Percentiles rank a stretch among this genome's conserved stretches.
Conservation (phyloP, 768 basidiomycete genomes). For the Amanita brunnescens region DNA sequence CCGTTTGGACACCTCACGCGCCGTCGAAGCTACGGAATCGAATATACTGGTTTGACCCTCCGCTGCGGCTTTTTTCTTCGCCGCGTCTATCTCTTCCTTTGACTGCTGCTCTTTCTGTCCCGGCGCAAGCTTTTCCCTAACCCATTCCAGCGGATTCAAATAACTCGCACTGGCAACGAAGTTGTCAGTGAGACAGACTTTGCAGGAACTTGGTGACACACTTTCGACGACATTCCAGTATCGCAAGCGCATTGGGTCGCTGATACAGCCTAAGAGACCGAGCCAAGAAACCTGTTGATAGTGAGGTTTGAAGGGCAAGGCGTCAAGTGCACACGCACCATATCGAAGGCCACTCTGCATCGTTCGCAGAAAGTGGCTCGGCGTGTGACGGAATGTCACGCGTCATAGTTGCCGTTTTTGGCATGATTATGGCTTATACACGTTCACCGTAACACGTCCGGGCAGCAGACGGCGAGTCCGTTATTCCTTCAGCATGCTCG, state of each 20-base stretch:
- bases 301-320: neutral
- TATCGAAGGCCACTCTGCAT: constrained; percentile 23
- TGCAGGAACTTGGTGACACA: constrained; percentile 19
- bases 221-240: constrained; percentile 35
- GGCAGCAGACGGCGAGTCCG: neutral
- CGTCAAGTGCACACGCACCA: constrained; percentile 12
- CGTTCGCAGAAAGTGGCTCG: neutral
- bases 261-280: neutral
- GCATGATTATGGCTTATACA: neutral
- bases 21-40: constrained; percentile 27
- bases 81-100: constrained; percentile 36
- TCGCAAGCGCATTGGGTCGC: constrained; percentile 11
- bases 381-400: neutral
- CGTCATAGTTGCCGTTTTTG: neutral
- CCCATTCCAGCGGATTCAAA: constrained; percentile 54
- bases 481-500: constrained; percentile 27
- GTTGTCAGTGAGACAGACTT: constrained; percentile 1
- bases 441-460: neutral
- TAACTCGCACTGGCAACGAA: constrained; percentile 32
- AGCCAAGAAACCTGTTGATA: neutral
- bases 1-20: constrained; percentile 10
- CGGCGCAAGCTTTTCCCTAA: constrained; percentile 50
- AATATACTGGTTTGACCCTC: constrained; percentile 44
- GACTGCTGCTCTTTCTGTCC: constrained; percentile 34
- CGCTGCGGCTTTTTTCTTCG: constrained; percentile 34